phyloP scores from a whole-genome alignment of 2,329 filamentous ascomycete genomes.

The Trichoderma harzianum region DNA sequence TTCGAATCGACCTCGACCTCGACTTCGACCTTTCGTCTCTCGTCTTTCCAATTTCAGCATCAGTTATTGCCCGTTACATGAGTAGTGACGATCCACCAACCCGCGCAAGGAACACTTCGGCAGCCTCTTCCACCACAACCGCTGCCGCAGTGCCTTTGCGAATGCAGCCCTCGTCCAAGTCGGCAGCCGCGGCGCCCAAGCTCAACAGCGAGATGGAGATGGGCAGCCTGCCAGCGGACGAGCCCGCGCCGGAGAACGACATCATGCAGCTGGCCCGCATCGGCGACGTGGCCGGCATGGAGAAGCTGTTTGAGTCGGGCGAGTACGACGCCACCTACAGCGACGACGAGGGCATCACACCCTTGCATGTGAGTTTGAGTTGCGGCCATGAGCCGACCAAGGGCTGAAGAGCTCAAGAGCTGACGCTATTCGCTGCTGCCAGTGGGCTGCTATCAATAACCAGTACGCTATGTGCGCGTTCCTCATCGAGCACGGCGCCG shows the following conservation, averaged over 20 bases:
- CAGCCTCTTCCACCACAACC: slow-evolving; percentile 35
- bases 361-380: slow-evolving; percentile 70
- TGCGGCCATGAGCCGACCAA: not conserved
- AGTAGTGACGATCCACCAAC: slow-evolving; percentile 39
- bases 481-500: slow-evolving; percentile 77
- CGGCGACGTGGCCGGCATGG: slow-evolving; percentile 81
- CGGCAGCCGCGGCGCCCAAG: slow-evolving; percentile 50
- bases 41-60: not conserved
- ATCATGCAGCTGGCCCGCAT: slow-evolving; percentile 93
- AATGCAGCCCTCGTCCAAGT: slow-evolving; percentile 54
- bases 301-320: slow-evolving; percentile 81
- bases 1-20: not conserved
- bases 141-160: slow-evolving; percentile 30
- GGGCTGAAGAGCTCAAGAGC: slow-evolving; percentile 13
- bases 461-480: slow-evolving; percentile 97
- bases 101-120: slow-evolving; percentile 33
- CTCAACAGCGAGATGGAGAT: slow-evolving; percentile 57
- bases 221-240: slow-evolving; percentile 45
- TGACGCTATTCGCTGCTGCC: slow-evolving; percentile 25
- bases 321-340: slow-evolving; percentile 78
- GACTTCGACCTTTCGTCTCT: not conserved
- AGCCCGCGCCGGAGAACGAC: slow-evolving; percentile 57
- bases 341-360: slow-evolving; percentile 92
- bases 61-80: slow-evolving; percentile 32
- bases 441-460: slow-evolving; percentile 99